A percentile compares a stretch with the other conserved stretches of the same genome.
phyloP scores from a whole-genome alignment of 306 rosid genomes.

The Castanea crenata region DNA sequence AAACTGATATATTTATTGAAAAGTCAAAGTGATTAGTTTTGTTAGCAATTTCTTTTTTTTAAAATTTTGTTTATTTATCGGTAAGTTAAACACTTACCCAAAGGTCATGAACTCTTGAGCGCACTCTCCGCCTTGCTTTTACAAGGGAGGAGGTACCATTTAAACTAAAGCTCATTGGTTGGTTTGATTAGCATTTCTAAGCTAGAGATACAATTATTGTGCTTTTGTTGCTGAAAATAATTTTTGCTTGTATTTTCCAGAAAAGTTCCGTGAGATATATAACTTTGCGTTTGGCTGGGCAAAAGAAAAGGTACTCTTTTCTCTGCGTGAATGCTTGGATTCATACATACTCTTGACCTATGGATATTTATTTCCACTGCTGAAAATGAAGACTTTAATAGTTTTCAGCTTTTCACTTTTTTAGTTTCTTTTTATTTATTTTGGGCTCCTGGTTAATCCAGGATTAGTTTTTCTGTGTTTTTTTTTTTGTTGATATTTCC shows the following conservation, averaged over 20 bases:
- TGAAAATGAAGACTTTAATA: background rate
- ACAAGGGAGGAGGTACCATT: too few species aligned
- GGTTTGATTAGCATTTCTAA: background rate
- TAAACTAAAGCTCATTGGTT: too few species aligned
- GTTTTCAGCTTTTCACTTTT: background rate
- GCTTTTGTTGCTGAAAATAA: conserved; percentile 26
- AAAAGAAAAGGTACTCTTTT: conserved; percentile 76
- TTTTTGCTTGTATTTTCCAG: conserved; percentile 48
- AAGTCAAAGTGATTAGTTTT: background rate
- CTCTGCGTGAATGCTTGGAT: background rate
- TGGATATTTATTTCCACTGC: background rate
- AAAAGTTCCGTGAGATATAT: conserved; percentile 92
- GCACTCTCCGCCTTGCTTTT: too few species aligned
- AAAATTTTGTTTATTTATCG: too few species aligned
- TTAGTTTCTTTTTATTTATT: background rate
- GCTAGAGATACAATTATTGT: background rate
- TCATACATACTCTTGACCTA: background rate
- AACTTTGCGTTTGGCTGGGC: conserved; percentile 99
- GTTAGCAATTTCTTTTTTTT: background rate
- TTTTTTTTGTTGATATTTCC: too few species aligned
- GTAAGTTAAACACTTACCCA: too few species aligned
- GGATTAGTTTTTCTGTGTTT: background rate
- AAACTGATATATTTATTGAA: conserved; percentile 8
- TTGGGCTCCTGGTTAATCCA: background rate
- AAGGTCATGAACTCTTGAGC: too few species aligned